These are phyloP conservation scores for Mollisiaceae sp. DNA, from an alignment of 2,329 filamentous ascomycete species.

Conservation along the genomic window DNA sequence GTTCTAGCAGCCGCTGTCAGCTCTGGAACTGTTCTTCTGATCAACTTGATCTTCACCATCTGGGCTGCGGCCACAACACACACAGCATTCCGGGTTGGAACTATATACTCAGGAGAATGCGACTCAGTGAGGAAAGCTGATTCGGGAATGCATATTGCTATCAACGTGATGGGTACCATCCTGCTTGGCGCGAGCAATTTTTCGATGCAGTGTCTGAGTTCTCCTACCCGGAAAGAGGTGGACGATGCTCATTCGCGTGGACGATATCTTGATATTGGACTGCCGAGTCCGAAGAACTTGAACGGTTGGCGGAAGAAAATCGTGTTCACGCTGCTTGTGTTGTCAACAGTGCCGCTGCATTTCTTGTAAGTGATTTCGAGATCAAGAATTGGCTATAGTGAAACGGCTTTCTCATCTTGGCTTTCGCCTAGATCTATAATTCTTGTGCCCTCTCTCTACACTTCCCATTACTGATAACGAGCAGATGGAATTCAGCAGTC, in stretches of 20 bases:
- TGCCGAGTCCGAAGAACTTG: conserved; percentile 49
- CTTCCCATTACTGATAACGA: not conserved
- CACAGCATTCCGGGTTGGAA: conserved; percentile 21
- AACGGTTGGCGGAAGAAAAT: conserved; percentile 29
- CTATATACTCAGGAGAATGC: conserved; percentile 29
- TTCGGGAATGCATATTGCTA: conserved; percentile 48
- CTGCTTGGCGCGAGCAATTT: conserved; percentile 54
- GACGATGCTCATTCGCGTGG: conserved; percentile 51
- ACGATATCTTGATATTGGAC: conserved; percentile 52
- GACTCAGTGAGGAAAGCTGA: conserved; percentile 21
- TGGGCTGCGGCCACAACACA: conserved; percentile 25
- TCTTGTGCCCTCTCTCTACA: not conserved
- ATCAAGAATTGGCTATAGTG: too few species aligned
- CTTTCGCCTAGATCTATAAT: not conserved
- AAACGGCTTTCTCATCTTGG: not conserved
- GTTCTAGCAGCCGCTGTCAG: conserved; percentile 19
- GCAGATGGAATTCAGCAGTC: conserved; percentile 32
- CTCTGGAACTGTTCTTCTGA: conserved; percentile 23
- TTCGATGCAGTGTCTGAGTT: conserved; percentile 53
- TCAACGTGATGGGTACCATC: conserved; percentile 53
- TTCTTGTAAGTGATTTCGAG: conserved; percentile 36
- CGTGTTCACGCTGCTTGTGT: conserved; percentile 25
- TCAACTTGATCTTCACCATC: conserved; percentile 32
- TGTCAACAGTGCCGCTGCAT: conserved; percentile 35
- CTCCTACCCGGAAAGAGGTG: conserved; percentile 55